A percentile compares a stretch with the other conserved stretches of the same genome.
Conservation (phyloP, 176 grass and related monocot species). For the Rhynchospora tenuis region DNA sequence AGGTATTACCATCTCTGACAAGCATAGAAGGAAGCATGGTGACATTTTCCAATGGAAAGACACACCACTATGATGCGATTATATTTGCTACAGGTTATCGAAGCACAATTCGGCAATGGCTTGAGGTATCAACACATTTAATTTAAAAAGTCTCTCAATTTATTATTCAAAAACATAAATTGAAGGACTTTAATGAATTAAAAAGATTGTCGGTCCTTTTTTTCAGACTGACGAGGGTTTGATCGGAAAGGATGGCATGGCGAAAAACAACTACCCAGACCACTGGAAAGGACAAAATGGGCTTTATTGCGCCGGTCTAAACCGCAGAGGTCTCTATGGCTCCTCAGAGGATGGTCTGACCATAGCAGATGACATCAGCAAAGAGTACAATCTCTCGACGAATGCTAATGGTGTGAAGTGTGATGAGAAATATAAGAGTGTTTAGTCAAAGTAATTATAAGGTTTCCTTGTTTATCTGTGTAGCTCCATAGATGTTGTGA, state of each 20-base stretch:
- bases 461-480: background rate
- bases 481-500: background rate
- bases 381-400: background rate
- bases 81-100: conserved; percentile 74
- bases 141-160: background rate
- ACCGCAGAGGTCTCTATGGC: conserved; percentile 15
- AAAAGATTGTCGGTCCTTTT: background rate
- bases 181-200: background rate
- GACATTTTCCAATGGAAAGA: conserved; percentile 41
- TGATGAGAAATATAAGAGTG: conserved; percentile 5
- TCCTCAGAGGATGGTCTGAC: conserved; percentile 17
- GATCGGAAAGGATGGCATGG: conserved; percentile 26
- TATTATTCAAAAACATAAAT: background rate
- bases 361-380: conserved; percentile 32
- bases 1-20: conserved; percentile 38
- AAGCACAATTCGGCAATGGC: conserved; percentile 47
- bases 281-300: conserved; percentile 40
- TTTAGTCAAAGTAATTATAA: background rate
- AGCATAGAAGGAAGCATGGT: conserved; percentile 36
- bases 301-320: conserved; percentile 29
- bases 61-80: conserved; percentile 55
- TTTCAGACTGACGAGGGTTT: conserved; percentile 26
- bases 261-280: conserved; percentile 18
- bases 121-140: conserved; percentile 36
- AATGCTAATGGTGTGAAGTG: background rate